Percentiles rank a stretch among this genome's conserved stretches.
Conservation (phyloP, 352 stramenopile species). For the Globisporangium solare region DNA sequence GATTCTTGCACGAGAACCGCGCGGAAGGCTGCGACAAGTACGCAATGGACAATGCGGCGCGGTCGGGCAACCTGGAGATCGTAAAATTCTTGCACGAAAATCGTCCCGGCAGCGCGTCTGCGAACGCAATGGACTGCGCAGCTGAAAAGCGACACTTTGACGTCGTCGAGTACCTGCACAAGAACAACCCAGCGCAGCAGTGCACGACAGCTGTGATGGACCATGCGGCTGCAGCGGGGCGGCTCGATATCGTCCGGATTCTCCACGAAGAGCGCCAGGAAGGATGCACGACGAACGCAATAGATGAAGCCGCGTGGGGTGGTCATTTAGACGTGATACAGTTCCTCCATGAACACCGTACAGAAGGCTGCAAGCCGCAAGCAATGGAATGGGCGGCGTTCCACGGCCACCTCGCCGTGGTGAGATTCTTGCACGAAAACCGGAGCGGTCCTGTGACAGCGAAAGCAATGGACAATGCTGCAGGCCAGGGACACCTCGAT, state of each 20-base stretch:
- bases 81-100: slow-evolving; percentile 3
- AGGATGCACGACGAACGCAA: not conserved
- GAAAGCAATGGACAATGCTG: slow-evolving; percentile 12
- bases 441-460: not conserved
- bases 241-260: not conserved
- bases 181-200: not conserved
- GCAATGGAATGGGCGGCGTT: slow-evolving; percentile 11
- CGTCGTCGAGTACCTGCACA: not conserved
- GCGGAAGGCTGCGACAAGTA: not conserved
- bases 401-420: slow-evolving; percentile 1
- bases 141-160: not conserved
- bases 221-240: not conserved
- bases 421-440: slow-evolving; percentile 9
- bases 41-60: slow-evolving; percentile 2
- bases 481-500: slow-evolving; percentile 4
- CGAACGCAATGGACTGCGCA: not conserved
- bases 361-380: slow-evolving; percentile 11
- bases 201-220: not conserved
- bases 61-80: not conserved
- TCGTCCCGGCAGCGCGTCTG: not conserved
- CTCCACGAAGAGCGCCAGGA: not conserved
- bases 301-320: not conserved
- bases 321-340: slow-evolving; percentile 8
- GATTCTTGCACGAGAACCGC: slow-evolving; percentile 3
- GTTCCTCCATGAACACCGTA: slow-evolving; percentile 10